Percentiles rank a stretch among this genome's conserved stretches.
Evolutionary conservation across 352 stramenopile genomes (phyloP).

Genomic region (Globisporangium ultimum): DNA sequence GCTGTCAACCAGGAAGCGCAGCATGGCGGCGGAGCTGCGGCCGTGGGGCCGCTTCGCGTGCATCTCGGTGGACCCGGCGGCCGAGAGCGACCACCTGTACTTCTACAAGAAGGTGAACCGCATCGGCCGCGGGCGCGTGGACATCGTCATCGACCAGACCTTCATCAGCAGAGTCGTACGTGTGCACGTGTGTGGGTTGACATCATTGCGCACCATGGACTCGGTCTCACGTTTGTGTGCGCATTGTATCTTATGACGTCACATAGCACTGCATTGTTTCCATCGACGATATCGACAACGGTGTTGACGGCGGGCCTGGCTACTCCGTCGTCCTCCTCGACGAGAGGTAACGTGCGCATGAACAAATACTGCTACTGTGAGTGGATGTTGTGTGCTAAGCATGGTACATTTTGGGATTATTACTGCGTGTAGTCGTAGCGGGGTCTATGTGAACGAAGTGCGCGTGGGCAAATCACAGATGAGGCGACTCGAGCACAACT

Average conservation of each 20-base stretch:
- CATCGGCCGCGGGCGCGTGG: constrained; percentile 50
- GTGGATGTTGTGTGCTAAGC: background rate
- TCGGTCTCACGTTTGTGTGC: background rate
- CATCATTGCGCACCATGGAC: too few relatives aligned
- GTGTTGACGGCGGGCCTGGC: constrained; percentile 9
- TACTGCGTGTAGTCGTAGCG: constrained; percentile 44
- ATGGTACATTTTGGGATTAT: constrained; percentile 1
- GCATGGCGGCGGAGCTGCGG: background rate
- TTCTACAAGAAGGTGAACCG: constrained; percentile 36
- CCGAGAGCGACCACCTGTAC: constrained; percentile 64
- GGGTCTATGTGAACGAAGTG: constrained; percentile 68
- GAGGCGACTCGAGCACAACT: constrained; percentile 28
- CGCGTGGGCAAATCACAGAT: constrained; percentile 38
- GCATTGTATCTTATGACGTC: background rate
- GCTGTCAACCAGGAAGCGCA: background rate
- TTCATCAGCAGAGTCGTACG: constrained; percentile 72
- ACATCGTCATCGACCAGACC: constrained; percentile 49
- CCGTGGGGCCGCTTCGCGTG: constrained; percentile 64
- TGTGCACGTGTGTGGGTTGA: constrained; percentile 2
- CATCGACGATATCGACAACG: constrained; percentile 25
- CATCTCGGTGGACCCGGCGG: constrained; percentile 47
- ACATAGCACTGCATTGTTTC: constrained; percentile 56
- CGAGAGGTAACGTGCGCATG: constrained; percentile 36
- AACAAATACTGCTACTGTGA: background rate
- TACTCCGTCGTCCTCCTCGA: constrained; percentile 43